Percentiles rank a stretch among this genome's conserved stretches.
Conservation (phyloP, 192 early-diverging fungal genomes). For the Phlyctochytrium bullatum region DNA sequence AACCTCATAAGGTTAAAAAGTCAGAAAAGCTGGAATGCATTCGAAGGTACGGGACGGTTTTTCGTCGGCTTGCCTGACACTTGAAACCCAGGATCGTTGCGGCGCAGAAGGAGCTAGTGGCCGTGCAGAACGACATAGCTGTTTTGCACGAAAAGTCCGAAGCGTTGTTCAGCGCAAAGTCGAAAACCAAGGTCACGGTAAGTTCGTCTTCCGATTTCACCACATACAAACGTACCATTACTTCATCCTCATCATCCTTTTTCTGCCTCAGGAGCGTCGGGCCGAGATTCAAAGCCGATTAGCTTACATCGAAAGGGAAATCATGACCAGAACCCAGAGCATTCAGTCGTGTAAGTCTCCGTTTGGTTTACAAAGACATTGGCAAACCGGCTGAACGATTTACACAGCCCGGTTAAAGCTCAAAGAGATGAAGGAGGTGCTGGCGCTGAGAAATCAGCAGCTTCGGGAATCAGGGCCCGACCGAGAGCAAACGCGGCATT, state of each 20-base stretch:
- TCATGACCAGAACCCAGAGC: constrained; percentile 5
- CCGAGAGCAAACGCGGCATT: constrained; percentile 1
- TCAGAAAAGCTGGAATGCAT: no score
- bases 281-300: background rate
- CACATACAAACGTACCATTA: background rate
- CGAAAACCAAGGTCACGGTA: background rate
- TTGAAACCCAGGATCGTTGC: constrained; percentile 9
- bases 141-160: constrained; percentile 8
- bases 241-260: no score
- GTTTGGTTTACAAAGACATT: no score
- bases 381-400: no score
- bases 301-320: constrained; percentile 4
- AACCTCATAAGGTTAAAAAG: constrained; percentile 5
- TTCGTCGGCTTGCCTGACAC: no score
- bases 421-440: background rate
- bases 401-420: background rate
- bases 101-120: constrained; percentile 16
- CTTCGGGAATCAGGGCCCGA: constrained; percentile 5
- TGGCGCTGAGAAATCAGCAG: background rate
- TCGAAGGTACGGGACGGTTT: no score
- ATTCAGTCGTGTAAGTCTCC: constrained; percentile 11
- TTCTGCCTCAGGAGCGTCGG: background rate
- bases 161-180: background rate
- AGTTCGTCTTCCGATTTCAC: background rate
- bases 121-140: background rate